Evolutionary conservation across 441 rosid genomes (phyloP), one percentile per base, ranked within the genome.

Genomic region (Erodium moschatum): DNA sequence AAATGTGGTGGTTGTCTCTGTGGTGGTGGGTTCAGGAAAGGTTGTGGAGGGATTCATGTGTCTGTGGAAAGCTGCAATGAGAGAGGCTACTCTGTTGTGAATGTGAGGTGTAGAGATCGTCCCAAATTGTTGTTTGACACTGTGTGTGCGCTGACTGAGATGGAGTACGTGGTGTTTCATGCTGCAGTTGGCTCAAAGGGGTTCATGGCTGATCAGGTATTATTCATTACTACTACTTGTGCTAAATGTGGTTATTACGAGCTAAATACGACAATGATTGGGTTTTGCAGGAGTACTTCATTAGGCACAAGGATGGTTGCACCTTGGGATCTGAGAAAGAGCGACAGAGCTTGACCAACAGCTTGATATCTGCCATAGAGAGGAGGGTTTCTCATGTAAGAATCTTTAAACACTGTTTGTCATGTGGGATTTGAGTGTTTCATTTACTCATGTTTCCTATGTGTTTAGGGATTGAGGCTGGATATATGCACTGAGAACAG

Each of bases 71-170:
- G 83, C 7, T 91, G 97, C 72, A 82, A 76, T 46, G 88, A 85
- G 76, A 89, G 85, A 75, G 92, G 87, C 3, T 93, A 93, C 69
- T 87, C 91, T 0, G 83, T 89, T 65, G 89, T 90, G 35, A 82
- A 79, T 58, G 78, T 87, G 29, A 80, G 76, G 70, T 76, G 98
- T 69, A 70, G 84, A 72, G 98, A 93, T 70, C 77, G 97, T 58
- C 90, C 91, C 2, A 90, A 93, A 79, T 81, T 93, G 63, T 66
- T 93, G 70, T 91, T 87, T 29, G 97, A 93, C 76, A 89, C 96
- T 0, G 79, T 93, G 1, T 93, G 97, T 12, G 88, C 82, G 0
- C 76, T 91, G 27, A 90, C 90, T 0, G 95, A 89, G 61, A 68
- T 93, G 82, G 80, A 87, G 56, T 93, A 89, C 24, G 87, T 89